Conservation (phyloP, 2,329 filamentous ascomycete species). For the Penicillium verrucosum region DNA sequence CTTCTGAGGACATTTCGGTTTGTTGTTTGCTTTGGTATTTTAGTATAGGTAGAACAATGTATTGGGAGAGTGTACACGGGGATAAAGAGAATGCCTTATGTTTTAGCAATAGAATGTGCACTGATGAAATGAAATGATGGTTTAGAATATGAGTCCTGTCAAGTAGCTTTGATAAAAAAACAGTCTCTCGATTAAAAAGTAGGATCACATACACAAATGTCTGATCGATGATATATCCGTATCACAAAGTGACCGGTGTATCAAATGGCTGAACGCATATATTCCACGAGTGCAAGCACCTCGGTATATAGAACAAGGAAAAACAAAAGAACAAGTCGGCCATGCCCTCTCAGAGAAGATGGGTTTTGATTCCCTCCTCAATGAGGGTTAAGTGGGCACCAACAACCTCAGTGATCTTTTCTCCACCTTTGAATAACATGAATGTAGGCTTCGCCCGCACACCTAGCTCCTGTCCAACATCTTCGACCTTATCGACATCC, state of each 20-base stretch:
- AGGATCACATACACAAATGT: neutral
- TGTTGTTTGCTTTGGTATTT: neutral
- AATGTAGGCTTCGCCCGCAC: conserved; percentile 4
- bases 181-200: neutral
- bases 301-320: neutral
- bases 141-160: neutral
- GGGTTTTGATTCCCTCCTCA: neutral
- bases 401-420: conserved; percentile 6
- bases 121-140: neutral
- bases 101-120: neutral
- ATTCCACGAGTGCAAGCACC: neutral
- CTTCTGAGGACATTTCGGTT: neutral
- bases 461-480: conserved; percentile 1
- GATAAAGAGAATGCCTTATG: neutral
- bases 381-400: neutral
- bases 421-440: conserved; percentile 4
- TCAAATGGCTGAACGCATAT: neutral
- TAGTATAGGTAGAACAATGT: too few species aligned
- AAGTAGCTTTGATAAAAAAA: neutral
- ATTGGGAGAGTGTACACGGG: neutral
- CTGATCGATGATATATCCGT: neutral
- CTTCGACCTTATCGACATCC: neutral
- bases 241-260: neutral
- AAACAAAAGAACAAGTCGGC: neutral
- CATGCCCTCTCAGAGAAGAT: neutral